phyloP scores from a whole-genome alignment of 352 stramenopile genomes.

The Phytopythium sindhum region DNA sequence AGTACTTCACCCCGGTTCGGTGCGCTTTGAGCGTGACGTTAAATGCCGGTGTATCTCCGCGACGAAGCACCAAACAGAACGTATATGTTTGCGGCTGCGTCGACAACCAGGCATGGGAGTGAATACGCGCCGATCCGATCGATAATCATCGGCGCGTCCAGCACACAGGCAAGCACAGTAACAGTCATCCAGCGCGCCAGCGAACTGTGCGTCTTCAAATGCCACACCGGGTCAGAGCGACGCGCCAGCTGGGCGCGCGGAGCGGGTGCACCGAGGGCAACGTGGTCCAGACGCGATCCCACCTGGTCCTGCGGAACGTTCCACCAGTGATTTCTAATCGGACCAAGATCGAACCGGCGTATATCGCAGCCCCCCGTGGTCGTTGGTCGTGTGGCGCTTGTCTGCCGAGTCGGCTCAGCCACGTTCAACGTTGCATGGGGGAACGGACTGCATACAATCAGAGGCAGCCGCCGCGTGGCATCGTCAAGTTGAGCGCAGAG shows the following conservation, averaged over 20 bases:
- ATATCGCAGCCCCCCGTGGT: neutral
- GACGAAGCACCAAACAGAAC: too few species aligned
- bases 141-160: neutral
- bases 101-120: neutral
- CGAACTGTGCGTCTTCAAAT: constrained; percentile 1
- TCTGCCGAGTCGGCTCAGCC: too few species aligned
- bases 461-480: neutral
- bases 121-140: neutral
- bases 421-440: neutral
- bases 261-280: neutral
- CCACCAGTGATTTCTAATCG: neutral
- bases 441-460: neutral
- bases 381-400: too few species aligned
- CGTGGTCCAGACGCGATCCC: neutral
- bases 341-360: neutral
- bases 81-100: too few species aligned
- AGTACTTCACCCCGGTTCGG: too few species aligned
- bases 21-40: too few species aligned
- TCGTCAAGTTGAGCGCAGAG: neutral
- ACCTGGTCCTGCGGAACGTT: neutral
- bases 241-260: neutral
- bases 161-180: neutral
- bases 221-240: neutral
- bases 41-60: too few species aligned
- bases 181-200: neutral